Evolutionary conservation across 2,329 filamentous ascomycete species (phyloP).

Genomic region (Xylaria sp.): DNA sequence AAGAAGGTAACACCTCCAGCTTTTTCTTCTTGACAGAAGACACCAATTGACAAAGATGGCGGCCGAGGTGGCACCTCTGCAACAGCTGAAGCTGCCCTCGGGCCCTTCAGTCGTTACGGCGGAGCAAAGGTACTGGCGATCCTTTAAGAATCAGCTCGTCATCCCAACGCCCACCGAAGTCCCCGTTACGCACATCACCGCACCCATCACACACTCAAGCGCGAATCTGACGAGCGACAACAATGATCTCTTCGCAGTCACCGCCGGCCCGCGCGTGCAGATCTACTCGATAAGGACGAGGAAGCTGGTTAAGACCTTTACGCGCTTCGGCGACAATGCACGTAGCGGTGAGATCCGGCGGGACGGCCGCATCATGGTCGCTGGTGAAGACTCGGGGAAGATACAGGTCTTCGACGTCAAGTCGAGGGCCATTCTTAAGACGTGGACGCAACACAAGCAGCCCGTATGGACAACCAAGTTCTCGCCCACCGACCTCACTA

Average conservation of each 20-base stretch:
- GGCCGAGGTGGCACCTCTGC: constrained; percentile 82
- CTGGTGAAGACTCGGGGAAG: constrained; percentile 89
- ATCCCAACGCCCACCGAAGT: constrained; percentile 91
- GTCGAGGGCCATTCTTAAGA: constrained; percentile 91
- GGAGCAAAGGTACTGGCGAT: constrained; percentile 96
- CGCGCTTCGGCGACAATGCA: constrained; percentile 90
- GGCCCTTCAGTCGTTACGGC: constrained; percentile 85
- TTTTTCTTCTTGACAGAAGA: constrained; percentile 22
- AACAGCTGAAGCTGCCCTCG: constrained; percentile 82
- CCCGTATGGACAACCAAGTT: constrained; percentile 93
- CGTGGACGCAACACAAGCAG: constrained; percentile 94
- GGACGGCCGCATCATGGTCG: constrained; percentile 88
- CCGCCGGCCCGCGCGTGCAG: constrained; percentile 92
- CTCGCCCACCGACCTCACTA: constrained; percentile 87
- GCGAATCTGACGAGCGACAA: constrained; percentile 51
- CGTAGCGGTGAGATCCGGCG: constrained; percentile 88
- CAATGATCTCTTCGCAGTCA: constrained; percentile 86
- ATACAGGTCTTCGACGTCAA: constrained; percentile 95
- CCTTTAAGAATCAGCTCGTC: constrained; percentile 90
- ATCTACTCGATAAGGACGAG: constrained; percentile 92
- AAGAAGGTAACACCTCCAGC: constrained; percentile 14
- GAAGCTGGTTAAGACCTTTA: constrained; percentile 92
- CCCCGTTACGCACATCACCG: constrained; percentile 90
- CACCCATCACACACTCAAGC: constrained; percentile 59
- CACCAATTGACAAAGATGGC: constrained; percentile 68